Percentiles rank a stretch among this genome's conserved stretches.
These are phyloP conservation scores for Curvularia eragrostidis DNA, from an alignment of 2,329 filamentous ascomycete species.

Conservation along the genomic window DNA sequence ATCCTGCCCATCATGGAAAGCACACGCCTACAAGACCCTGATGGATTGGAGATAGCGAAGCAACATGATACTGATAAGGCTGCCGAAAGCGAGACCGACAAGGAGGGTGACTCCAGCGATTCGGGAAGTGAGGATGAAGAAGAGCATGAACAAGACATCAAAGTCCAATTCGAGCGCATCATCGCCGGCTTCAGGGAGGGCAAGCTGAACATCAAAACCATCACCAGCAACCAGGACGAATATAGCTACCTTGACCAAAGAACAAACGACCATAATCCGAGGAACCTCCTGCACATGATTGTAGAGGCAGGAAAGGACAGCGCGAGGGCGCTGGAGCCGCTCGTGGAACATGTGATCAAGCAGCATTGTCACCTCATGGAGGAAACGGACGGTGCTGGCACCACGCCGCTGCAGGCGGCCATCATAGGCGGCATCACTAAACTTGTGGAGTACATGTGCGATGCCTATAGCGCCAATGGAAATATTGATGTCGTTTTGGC, in stretches of 20 bases:
- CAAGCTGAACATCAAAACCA: background rate
- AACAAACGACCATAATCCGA: background rate
- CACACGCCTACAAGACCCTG: background rate
- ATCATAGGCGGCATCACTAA: background rate
- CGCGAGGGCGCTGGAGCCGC: background rate
- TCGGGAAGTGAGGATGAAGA: background rate
- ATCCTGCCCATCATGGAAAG: background rate
- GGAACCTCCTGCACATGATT: background rate
- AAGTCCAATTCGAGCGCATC: background rate
- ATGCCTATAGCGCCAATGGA: background rate
- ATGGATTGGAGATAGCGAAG: background rate
- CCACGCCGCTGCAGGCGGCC: background rate
- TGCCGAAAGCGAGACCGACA: background rate
- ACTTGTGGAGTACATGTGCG: background rate
- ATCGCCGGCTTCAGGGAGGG: background rate
- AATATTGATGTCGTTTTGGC: background rate
- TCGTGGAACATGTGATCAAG: background rate
- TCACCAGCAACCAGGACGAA: background rate
- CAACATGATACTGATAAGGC: background rate
- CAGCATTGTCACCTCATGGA: background rate
- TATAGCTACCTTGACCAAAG: background rate
- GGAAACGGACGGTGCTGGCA: background rate
- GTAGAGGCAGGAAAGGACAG: background rate
- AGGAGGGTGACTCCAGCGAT: background rate
- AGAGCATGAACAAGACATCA: background rate